Base-by-base conservation (phyloP, 2,329 filamentous ascomycete species). In the Neopestalotiopsis clavispora region DNA sequence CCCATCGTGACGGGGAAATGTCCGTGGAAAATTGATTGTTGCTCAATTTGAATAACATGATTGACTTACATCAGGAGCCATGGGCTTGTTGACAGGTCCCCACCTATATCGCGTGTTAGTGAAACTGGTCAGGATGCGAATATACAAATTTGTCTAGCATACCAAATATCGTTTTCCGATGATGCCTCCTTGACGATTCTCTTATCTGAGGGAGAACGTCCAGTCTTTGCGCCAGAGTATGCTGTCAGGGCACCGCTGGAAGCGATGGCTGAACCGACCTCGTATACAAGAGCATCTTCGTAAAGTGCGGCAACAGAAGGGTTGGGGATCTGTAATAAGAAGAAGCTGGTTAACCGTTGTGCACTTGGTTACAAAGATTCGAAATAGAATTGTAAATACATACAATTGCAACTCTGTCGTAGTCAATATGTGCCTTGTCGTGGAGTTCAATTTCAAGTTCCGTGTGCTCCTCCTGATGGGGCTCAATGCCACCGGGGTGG, bases 61-160 rank as follows among this genome's bases (percentile, higher is more conserved):
- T 23, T 34, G 10, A 10, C 34, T 7, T 38, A 98, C 96, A 83
- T 98, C 95, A 77, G 94, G 90, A 75, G 90, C 91, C 96, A 99
- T 99, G 80, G 95, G 93, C 90, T 98, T 98, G 89, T 99, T 99
- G 75, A 99, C 96, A 68, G 96, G 95, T 78, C 96, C 95, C 96
- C 96, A 98, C 84, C 85, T 86, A 69, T 66, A 70, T 67, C 76
- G 82, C 76, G 72, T 52, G 6, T 20, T 23, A 17, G 45, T 52
- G 45, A 17, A 23, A 52, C n/a, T 52, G 45, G 63, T 52, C 52
- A 60, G 28, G 64, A 32, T n/a, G 17, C 13, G 32, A 42, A 20
- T n/a, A 9, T n/a, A n/a, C 9, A 9, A n/a, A n/a, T 52, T 7
- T 20, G 45, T 17, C 45, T n/a, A 34, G 98, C 96, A 83, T 98